Conservation (phyloP, 2,329 filamentous ascomycete genomes). For the Fusarium ramigenum region DNA sequence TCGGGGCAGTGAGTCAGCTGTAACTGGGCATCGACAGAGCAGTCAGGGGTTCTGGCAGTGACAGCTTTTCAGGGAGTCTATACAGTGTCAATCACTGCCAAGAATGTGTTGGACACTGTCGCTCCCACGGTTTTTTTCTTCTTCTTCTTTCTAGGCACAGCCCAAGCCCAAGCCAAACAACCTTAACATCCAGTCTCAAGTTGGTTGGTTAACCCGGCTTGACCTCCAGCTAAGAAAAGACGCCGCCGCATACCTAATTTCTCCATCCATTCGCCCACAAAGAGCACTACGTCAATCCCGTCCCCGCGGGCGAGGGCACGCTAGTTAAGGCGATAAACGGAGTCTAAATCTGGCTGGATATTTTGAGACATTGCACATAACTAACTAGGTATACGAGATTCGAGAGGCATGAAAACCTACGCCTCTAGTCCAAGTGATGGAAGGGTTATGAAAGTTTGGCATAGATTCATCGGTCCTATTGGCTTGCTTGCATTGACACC, state of each 20-base stretch:
- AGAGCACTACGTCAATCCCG: slow-evolving; percentile 27
- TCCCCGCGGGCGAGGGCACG: slow-evolving; percentile 38
- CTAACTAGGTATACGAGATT: background rate
- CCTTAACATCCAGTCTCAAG: slow-evolving; percentile 12
- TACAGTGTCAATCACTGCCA: slow-evolving; percentile 20
- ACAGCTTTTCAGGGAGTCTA: slow-evolving; percentile 8
- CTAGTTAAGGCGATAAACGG: slow-evolving; percentile 27
- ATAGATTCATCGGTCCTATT: background rate
- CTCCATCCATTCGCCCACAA: slow-evolving; percentile 24
- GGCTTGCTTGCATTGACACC: background rate
- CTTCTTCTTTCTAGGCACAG: background rate
- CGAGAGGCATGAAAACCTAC: background rate
- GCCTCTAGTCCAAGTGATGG: background rate
- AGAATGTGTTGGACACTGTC: slow-evolving; percentile 6
- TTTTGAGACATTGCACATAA: slow-evolving; percentile 12
- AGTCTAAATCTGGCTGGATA: slow-evolving; percentile 24
- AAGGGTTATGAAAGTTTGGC: background rate
- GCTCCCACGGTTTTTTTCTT: slow-evolving; percentile 4
- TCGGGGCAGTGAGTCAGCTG: background rate
- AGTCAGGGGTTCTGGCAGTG: background rate
- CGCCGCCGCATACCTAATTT: slow-evolving; percentile 23
- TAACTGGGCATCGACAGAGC: slow-evolving; percentile 4
- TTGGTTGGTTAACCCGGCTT: slow-evolving; percentile 17
- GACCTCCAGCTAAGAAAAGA: background rate
- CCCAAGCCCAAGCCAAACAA: slow-evolving; percentile 3